Evolutionary conservation across 176 grass and related monocot genomes (phyloP), one percentile per base, ranked within the genome.

Genomic region (Aegilops longissima): DNA sequence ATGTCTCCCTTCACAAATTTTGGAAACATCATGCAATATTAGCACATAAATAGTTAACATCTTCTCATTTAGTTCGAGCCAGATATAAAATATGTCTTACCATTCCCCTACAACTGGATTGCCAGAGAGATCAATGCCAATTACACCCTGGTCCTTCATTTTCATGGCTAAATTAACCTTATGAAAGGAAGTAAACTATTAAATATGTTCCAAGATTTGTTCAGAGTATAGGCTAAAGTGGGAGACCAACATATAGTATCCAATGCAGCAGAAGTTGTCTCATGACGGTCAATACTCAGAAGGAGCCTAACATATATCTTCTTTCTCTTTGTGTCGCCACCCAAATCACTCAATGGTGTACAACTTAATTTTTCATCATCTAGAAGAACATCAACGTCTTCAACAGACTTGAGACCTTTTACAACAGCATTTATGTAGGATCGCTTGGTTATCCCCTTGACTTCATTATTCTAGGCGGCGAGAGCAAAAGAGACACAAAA

Each of bases 381-480:
- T 63, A 96, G 86, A 80, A 66, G 51, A 58, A 98, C 90, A 77
- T 98, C 93, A 75, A 93, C 90, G 36, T 77, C 88, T 82, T 96
- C 85, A 47, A 93, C 86, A 79, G 88, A 66, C 90, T 87, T 92
- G 81, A 98, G 78, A 82, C 96, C 96, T 45, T 92, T 88, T 80
- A 98, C 92, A 66, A 96, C 96, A 84, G 96, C 96, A 80, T 98
- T 77, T 90, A 98, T 91, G 78, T 94, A 98, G 61, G 96, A 98
- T 47, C 38, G 76, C 82, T 98, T 98, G 51, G 96, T 98, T 90
- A 98, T 98, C 84, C 96, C 96, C 91, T 96, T 98, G 23, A 84
- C 84, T 91, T 89, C 93, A 90, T 98, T 98, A 76, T 92, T 92
- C 96, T 98, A 76, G 54, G 86, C 14, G 47, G 47, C 0, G 25